Percentiles rank a stretch among this genome's conserved stretches.
Evolutionary conservation across 2,329 filamentous ascomycete species (phyloP).

Genomic region (Paracoccidioides brasiliensis): DNA sequence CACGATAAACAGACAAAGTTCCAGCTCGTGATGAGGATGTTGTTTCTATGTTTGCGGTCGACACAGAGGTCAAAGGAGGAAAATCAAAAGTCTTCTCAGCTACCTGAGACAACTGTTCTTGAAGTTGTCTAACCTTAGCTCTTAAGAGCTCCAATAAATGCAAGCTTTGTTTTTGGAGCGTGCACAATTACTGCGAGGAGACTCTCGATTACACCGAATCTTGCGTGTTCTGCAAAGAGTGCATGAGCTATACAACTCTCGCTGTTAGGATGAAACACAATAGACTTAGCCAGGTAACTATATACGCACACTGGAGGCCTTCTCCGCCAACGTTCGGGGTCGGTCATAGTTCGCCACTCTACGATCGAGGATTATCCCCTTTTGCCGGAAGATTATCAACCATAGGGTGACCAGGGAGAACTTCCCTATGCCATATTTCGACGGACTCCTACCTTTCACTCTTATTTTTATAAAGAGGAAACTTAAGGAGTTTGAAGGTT

Average conservation of each 20-base stretch:
- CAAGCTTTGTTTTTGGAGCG: conserved; percentile 42
- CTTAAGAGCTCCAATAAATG: conserved; percentile 36
- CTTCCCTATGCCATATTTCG: neutral
- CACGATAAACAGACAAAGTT: conserved; percentile 32
- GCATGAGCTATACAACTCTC: conserved; percentile 35
- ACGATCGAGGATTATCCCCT: neutral
- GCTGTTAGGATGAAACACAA: conserved; percentile 7
- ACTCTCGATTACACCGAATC: conserved; percentile 47
- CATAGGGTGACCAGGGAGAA: neutral
- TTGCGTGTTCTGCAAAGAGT: conserved; percentile 47
- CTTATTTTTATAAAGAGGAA: neutral
- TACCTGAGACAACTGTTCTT: conserved; percentile 29
- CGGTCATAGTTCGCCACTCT: conserved; percentile 13
- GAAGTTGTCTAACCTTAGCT: conserved; percentile 31
- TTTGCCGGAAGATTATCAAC: neutral
- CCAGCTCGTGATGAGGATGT: conserved; percentile 29
- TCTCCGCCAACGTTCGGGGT: conserved; percentile 26
- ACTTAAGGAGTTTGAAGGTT: neutral
- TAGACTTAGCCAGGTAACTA: neutral
- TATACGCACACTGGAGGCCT: conserved; percentile 33
- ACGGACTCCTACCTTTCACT: neutral
- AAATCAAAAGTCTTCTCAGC: conserved; percentile 11
- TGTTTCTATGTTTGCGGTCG: conserved; percentile 25
- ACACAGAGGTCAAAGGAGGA: conserved; percentile 12
- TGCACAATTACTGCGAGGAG: conserved; percentile 48